phyloP scores from a whole-genome alignment of 1,284 basidiomycete species.

The Exobasidium cylindrosporum region DNA sequence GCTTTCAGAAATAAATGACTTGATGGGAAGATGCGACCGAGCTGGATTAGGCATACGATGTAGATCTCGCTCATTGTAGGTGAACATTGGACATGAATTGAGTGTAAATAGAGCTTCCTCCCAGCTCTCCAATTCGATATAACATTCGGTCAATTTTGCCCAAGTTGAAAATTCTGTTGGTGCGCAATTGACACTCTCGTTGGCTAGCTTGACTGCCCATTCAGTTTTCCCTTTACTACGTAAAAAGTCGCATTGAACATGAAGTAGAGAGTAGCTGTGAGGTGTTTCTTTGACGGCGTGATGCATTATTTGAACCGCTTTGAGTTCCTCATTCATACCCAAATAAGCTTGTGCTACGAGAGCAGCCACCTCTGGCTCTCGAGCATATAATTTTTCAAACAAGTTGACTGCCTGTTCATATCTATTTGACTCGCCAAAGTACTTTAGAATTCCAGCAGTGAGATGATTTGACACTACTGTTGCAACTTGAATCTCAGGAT shows the following conservation, averaged over 20 bases:
- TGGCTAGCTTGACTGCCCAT: constrained; percentile 88
- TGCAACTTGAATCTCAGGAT: constrained; percentile 97
- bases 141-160: constrained; percentile 94
- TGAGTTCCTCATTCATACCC: constrained; percentile 97
- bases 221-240: constrained; percentile 68
- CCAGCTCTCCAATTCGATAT: constrained; percentile 83
- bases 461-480: constrained; percentile 96
- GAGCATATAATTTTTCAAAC: constrained; percentile 82
- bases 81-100: constrained; percentile 99
- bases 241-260: constrained; percentile 90
- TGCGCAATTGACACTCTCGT: constrained; percentile 91
- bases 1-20: constrained; percentile 75
- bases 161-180: constrained; percentile 97
- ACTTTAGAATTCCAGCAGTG: constrained; percentile 90
- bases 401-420: constrained; percentile 84
- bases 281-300: constrained; percentile 78
- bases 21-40: constrained; percentile 81
- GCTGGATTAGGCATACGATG: constrained; percentile 82
- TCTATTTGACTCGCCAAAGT: constrained; percentile 87
- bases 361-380: constrained; percentile 85
- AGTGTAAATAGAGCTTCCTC: constrained; percentile 83
- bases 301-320: constrained; percentile 91
- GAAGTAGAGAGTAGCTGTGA: constrained; percentile 87
- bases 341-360: constrained; percentile 86
- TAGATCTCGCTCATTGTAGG: constrained; percentile 91